Evolutionary conservation across 805 yeast genomes (phyloP), one percentile per base, ranked within the genome.

Genomic region (Candida andamanensis): DNA sequence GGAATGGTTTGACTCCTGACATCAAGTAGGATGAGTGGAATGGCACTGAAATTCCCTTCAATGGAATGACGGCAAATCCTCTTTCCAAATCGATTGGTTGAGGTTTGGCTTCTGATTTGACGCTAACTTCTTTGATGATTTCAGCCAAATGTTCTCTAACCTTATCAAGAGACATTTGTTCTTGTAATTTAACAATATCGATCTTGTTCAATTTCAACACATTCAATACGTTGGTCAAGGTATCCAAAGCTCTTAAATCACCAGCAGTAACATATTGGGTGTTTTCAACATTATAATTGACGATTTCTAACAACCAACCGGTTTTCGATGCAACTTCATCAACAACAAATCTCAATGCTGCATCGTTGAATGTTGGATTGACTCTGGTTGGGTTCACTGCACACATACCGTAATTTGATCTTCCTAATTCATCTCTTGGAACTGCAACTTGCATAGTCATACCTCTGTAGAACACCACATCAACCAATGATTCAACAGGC

Each of bases 371-470:
- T 11, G 95, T 84, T 35, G 83, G 67, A 35, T 84, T 77, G 42
- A 92, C 82, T 66, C 99, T 80, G 41, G 94, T 75, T 53, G 99
- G 99, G 69, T 94, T 92, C 37, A 90, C 89, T 33, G 99, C 99
- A 70, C 86, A 77, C 99, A 92, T 92, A 73, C 97, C 97, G 56
- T 92, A 92, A 72, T 92, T 92, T 38, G 98, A 92, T 68, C 97
- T 83, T 30, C 99, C 99, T 31, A 65, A 58, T 35, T 79, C 76
- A 64, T 92, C 99, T 70, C 99, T 83, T 58, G 97, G 97, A 46
- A 92, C 99, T 29, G 98, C 98, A 45, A 92, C 98, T 72, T 92
- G 98, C 99, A 92, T 92, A 30, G 99, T 94, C 97, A 92, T 92
- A 76, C 99, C 99, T 73, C 99, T 82, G 76, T 92, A 94, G 76